These are phyloP conservation scores for Cnidoscolus chayamansa DNA, from an alignment of 441 rosid genomes.

Conservation along the genomic window DNA sequence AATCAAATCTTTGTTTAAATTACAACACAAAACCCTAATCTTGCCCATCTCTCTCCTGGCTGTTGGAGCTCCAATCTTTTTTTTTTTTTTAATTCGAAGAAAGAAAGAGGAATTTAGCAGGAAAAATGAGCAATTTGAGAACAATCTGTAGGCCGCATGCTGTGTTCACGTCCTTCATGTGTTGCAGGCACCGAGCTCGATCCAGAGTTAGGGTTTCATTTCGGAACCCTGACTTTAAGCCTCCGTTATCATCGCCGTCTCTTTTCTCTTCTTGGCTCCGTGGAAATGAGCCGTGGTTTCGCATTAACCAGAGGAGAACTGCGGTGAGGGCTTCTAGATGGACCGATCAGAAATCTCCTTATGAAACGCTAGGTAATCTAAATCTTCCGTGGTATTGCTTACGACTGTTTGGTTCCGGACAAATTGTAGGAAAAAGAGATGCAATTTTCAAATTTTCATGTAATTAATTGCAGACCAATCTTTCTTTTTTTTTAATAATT, in stretches of 20 bases:
- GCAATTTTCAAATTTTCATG: not conserved
- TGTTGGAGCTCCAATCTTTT: too few species aligned
- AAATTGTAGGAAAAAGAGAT: not conserved
- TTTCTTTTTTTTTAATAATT: too few species aligned
- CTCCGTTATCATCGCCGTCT: slow-evolving; percentile 37
- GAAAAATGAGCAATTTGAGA: slow-evolving; percentile 57
- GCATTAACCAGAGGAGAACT: slow-evolving; percentile 58
- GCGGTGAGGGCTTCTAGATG: slow-evolving; percentile 60
- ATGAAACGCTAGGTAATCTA: slow-evolving; percentile 79
- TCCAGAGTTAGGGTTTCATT: slow-evolving; percentile 56
- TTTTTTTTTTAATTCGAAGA: not conserved
- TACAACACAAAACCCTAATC: slow-evolving; percentile 18
- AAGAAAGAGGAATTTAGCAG: not conserved
- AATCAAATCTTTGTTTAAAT: not conserved
- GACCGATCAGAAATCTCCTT: slow-evolving; percentile 73
- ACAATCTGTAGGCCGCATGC: slow-evolving; percentile 64
- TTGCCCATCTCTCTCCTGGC: not conserved
- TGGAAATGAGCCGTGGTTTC: slow-evolving; percentile 43
- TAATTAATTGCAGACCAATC: not conserved
- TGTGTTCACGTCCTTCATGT: slow-evolving; percentile 52
- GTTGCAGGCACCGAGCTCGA: slow-evolving; percentile 42
- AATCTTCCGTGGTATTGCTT: not conserved
- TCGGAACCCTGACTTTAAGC: slow-evolving; percentile 35
- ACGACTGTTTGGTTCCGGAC: slow-evolving; percentile 15
- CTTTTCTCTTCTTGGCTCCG: slow-evolving; percentile 40